These are phyloP conservation scores for Aspergillus persii DNA, from an alignment of 2,329 filamentous ascomycete species.

Conservation along the genomic window DNA sequence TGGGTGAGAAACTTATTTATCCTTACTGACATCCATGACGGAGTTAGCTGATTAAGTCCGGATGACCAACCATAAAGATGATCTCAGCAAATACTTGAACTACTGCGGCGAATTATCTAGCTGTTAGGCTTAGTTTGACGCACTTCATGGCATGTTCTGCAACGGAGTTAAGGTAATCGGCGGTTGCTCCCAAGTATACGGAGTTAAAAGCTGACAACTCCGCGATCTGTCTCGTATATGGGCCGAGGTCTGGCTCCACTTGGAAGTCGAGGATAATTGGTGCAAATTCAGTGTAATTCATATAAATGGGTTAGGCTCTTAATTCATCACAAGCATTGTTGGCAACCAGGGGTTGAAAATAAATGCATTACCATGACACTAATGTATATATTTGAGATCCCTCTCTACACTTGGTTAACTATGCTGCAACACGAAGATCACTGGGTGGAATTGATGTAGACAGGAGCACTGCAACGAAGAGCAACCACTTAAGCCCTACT, in stretches of 20 bases:
- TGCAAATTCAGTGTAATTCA: too few relatives aligned
- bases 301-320: too few relatives aligned
- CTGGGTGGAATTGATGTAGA: too few relatives aligned
- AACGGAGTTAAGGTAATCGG: not conserved
- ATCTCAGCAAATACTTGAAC: not conserved
- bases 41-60: not conserved
- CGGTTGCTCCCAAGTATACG: not conserved
- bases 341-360: too few relatives aligned
- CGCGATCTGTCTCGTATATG: not conserved
- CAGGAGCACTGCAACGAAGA: too few relatives aligned
- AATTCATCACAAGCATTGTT: too few relatives aligned
- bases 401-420: too few relatives aligned
- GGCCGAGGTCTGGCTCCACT: not conserved
- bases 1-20: not conserved
- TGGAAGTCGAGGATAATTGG: too few relatives aligned
- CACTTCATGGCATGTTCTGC: not conserved
- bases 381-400: too few relatives aligned
- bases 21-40: not conserved
- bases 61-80: not conserved
- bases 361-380: too few relatives aligned
- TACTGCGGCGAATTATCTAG: not conserved
- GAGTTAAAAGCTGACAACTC: not conserved
- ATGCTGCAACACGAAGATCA: too few relatives aligned
- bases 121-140: not conserved
- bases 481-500: too few relatives aligned